Evolutionary conservation across 2,329 filamentous ascomycete genomes (phyloP), one percentile per base, ranked within the genome.

Genomic region (Colletotrichum sp.): DNA sequence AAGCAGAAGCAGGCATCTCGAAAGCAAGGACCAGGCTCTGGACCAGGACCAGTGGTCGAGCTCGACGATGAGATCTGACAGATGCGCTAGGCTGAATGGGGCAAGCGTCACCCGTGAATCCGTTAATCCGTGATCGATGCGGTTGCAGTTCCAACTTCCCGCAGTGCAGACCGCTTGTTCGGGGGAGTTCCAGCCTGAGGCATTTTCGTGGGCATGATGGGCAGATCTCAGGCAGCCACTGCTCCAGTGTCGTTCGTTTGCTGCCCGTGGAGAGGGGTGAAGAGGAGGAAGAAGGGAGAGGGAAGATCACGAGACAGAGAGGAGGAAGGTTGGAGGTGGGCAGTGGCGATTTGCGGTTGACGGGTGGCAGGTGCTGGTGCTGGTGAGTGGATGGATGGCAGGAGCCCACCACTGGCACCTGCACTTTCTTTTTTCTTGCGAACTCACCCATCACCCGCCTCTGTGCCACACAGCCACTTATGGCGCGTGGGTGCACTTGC

Each of bases 21-120:
- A 69, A 30, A 19, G 39, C 44, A 65, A n/a, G 72, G 49, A 65
- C 68, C 30, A 69, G 66, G 66, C 34, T 62, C 27, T n/a, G 59
- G 59, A 62, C 62, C 22, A 15, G 62, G 22, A 27, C 30, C 6
- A 22, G 62, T 36, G n/a, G 62, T 16, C 29, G 62, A 59, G 70
- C 44, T 64, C 27, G 70, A 73, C 70, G 73, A 76, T 76, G 64
- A 76, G 73, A 76, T 76, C 73, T 76, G 70, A 69, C 70, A 73
- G 73, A 76, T 76, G 57, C 73, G 49, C 73, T 69, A 76, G 57
- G 8, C 70, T 22, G 11, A 13, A 64, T 4, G 8, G 15, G 44
- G 73, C 32, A 73, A 76, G 44, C 34, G 64, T 64, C 27, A 29
- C 11, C 70, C 44, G n/a, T 52, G 44, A 52, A 22, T 52, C 44